phyloP scores from a whole-genome alignment of 169 alveolate genomes.

The Eimeria zaria region DNA sequence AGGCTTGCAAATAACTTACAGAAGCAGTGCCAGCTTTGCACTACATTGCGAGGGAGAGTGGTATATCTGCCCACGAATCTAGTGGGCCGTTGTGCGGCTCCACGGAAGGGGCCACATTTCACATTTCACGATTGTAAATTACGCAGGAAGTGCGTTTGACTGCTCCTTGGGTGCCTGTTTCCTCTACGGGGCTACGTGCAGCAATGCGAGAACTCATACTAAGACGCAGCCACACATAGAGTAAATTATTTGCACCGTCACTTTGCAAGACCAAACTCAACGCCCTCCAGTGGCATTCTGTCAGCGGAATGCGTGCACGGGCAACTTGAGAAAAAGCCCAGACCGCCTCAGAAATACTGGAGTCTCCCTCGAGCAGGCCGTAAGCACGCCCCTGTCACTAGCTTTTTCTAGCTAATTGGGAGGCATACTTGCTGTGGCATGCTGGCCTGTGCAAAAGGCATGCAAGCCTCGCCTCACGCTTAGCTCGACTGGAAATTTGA shows the following conservation, averaged over 20 bases:
- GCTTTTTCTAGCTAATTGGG: neutral
- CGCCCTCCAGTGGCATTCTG: neutral
- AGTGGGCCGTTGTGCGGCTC: neutral
- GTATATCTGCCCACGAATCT: neutral
- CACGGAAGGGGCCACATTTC: neutral
- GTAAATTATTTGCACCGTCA: neutral
- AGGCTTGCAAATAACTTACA: neutral
- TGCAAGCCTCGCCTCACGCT: neutral
- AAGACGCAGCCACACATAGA: neutral
- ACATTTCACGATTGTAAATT: neutral
- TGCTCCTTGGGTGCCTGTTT: neutral
- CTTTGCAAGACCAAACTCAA: neutral
- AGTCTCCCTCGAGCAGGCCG: neutral
- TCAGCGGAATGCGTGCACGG: neutral
- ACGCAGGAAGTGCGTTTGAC: neutral
- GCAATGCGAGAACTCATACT: neutral
- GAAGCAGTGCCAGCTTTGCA: neutral
- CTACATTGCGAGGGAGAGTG: neutral
- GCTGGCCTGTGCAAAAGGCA: neutral
- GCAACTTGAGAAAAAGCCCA: neutral
- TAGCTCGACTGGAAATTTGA: neutral
- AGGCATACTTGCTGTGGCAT: neutral
- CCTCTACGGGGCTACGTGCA: neutral
- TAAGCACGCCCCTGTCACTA: neutral
- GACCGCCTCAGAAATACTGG: neutral